These are phyloP conservation scores for Penicillium goetzii DNA, from an alignment of 495 filamentous ascomycete species.

Conservation along the genomic window DNA sequence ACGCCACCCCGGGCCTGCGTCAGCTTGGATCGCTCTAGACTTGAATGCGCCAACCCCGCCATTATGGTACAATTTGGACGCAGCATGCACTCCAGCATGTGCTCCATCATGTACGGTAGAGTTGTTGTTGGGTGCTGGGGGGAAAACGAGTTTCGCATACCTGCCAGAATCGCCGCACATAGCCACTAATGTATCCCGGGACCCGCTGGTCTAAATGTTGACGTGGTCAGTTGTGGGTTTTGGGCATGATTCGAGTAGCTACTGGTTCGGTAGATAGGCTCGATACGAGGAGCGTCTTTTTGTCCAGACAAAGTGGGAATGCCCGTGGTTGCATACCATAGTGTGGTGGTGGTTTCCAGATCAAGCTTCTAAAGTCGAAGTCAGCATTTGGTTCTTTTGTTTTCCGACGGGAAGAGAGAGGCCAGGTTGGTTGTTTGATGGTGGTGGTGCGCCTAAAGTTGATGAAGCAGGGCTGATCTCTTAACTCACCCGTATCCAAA, in stretches of 20 bases:
- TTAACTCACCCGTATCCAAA: slow-evolving; percentile 86
- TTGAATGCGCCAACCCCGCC: neutral
- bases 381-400: neutral
- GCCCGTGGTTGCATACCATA: slow-evolving; percentile 64
- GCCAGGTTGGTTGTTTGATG: neutral
- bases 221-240: neutral
- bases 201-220: slow-evolving; percentile 69
- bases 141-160: slow-evolving; percentile 35
- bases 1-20: slow-evolving; percentile 18
- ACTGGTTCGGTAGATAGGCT: neutral
- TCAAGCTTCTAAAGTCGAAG: slow-evolving; percentile 69
- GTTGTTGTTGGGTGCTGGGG: neutral
- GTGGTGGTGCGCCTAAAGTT: neutral
- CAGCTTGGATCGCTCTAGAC: slow-evolving; percentile 18
- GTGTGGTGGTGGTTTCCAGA: slow-evolving; percentile 97
- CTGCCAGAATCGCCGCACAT: slow-evolving; percentile 98
- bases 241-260: neutral
- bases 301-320: neutral
- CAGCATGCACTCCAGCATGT: too few species aligned
- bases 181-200: slow-evolving; percentile 90
- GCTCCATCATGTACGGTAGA: neutral
- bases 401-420: neutral
- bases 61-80: too few species aligned
- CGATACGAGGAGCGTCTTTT: neutral
- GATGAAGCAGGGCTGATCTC: neutral